phyloP scores from a whole-genome alignment of 2,329 filamentous ascomycete species.

The Ophiostoma sp. region DNA sequence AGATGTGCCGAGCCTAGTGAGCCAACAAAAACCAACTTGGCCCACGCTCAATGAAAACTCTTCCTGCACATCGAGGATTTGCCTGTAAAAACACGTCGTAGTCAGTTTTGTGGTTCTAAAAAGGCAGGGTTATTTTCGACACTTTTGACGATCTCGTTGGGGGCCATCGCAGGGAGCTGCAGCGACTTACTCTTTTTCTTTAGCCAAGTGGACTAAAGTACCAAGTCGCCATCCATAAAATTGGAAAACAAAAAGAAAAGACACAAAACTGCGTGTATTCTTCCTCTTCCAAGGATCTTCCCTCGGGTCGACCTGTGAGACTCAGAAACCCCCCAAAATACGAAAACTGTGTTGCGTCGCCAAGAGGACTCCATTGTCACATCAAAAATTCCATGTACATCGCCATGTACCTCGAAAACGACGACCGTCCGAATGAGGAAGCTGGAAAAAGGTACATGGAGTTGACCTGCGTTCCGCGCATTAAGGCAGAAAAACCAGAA shows the following conservation, averaged over 20 bases:
- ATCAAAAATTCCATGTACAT: background rate
- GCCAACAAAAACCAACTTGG: constrained; percentile 7
- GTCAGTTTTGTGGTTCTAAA: background rate
- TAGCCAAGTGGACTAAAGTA: background rate
- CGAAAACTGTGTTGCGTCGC: background rate
- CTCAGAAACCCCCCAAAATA: background rate
- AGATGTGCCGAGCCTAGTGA: constrained; percentile 40
- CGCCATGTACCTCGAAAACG: background rate
- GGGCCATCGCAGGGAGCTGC: background rate
- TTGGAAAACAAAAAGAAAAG: background rate
- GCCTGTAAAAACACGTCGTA: background rate
- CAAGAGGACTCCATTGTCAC: background rate
- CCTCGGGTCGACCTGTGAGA: background rate
- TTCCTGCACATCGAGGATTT: background rate
- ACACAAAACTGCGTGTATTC: background rate
- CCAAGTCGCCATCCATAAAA: background rate
- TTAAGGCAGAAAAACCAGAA: background rate
- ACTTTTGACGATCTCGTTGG: background rate
- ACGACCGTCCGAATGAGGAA: constrained; percentile 6
- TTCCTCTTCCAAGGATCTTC: background rate
- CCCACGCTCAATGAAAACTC: background rate
- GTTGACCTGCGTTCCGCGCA: background rate
- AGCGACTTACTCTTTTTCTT: background rate
- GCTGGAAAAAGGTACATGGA: background rate
- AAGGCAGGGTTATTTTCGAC: background rate